Percentiles rank a stretch among this genome's conserved stretches.
phyloP scores from a whole-genome alignment of 768 basidiomycete genomes.

The Kwoniella europaea region DNA sequence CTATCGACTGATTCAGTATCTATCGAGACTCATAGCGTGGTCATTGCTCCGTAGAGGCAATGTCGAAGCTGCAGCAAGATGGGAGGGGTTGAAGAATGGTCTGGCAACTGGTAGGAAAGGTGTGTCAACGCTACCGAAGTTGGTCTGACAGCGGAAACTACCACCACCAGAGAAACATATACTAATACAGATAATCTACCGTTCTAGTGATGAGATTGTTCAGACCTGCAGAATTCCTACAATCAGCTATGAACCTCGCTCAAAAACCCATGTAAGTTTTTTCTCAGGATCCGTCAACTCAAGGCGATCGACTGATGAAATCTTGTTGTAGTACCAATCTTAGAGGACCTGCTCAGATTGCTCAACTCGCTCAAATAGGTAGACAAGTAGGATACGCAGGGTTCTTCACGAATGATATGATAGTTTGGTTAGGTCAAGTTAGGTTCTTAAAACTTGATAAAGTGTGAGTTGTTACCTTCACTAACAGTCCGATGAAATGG shows the following conservation, averaged over 20 bases:
- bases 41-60: slow-evolving; percentile 71
- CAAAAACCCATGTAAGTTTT: slow-evolving; percentile 49
- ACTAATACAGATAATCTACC: too few species aligned
- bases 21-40: slow-evolving; percentile 87
- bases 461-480: slow-evolving; percentile 35
- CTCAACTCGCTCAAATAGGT: slow-evolving; percentile 77
- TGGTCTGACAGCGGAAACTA: neutral
- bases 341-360: slow-evolving; percentile 58
- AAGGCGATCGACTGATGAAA: neutral
- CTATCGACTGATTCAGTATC: slow-evolving; percentile 89
- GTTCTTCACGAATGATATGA: slow-evolving; percentile 78
- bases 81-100: slow-evolving; percentile 82
- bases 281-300: neutral
- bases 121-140: slow-evolving; percentile 57
- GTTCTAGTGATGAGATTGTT: slow-evolving; percentile 68
- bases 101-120: slow-evolving; percentile 84
- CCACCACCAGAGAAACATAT: too few species aligned
- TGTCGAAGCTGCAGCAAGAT: slow-evolving; percentile 73
- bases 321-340: slow-evolving; percentile 29
- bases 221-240: slow-evolving; percentile 91
- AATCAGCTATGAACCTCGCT: slow-evolving; percentile 78
- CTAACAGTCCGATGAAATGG: too few species aligned
- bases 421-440: slow-evolving; percentile 75
- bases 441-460: slow-evolving; percentile 50
- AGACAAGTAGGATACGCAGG: slow-evolving; percentile 87